Evolutionary conservation across 164 flowering plant species (phyloP).

Genomic region (Santalum album): DNA sequence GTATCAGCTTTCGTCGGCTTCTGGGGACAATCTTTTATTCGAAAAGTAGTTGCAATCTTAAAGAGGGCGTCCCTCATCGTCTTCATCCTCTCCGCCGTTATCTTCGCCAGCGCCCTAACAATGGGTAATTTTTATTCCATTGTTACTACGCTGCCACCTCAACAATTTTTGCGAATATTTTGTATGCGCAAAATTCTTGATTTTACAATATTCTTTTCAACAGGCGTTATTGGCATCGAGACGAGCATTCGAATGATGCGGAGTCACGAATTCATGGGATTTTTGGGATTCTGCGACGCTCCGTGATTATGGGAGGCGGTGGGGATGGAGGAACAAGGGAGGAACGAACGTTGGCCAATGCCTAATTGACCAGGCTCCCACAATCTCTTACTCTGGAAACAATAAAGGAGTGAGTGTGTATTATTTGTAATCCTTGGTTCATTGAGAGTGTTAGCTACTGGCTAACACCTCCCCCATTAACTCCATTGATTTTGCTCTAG

Average conservation of each 20-base stretch:
- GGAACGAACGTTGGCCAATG: slow-evolving; percentile 34
- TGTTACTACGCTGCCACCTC: no score
- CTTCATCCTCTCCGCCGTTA: slow-evolving; percentile 83
- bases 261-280: slow-evolving; percentile 91
- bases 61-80: slow-evolving; percentile 77
- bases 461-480: slow-evolving; percentile 16
- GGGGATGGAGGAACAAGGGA: background rate
- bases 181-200: no score
- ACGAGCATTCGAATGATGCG: slow-evolving; percentile 61
- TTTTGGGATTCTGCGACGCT: slow-evolving; percentile 53
- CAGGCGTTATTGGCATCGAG: slow-evolving; percentile 68
- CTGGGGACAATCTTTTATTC: slow-evolving; percentile 65
- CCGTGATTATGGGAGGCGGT: slow-evolving; percentile 20
- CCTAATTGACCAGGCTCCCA: slow-evolving; percentile 42
- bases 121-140: slow-evolving; percentile 47
- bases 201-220: no score
- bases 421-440: background rate
- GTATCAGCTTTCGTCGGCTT: slow-evolving; percentile 77
- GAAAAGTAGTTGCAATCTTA: slow-evolving; percentile 56
- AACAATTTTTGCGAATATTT: no score
- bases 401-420: background rate
- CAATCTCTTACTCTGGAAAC: background rate
- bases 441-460: slow-evolving; percentile 22
- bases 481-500: background rate
- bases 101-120: slow-evolving; percentile 83